These are phyloP conservation scores for Alternaria novae-zelandiae DNA, from an alignment of 2,329 filamentous ascomycete species.

Conservation along the genomic window DNA sequence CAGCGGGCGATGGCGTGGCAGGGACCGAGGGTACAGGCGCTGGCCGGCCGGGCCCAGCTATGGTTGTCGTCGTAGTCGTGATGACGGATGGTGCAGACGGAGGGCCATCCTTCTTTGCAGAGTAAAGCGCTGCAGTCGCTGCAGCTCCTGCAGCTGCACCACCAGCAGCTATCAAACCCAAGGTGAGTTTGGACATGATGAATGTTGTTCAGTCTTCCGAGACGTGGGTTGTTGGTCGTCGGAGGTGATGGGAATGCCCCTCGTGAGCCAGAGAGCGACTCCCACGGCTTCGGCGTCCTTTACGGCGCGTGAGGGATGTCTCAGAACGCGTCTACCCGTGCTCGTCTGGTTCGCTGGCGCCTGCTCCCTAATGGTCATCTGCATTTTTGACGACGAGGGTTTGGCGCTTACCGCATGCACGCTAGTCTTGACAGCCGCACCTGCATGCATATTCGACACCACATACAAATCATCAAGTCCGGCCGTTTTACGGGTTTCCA, in stretches of 20 bases:
- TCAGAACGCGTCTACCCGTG: constrained; percentile 44
- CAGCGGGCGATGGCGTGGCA: constrained; percentile 33
- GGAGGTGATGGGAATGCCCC: constrained; percentile 6
- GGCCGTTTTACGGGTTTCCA: not conserved
- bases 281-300: constrained; percentile 33
- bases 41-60: constrained; percentile 34
- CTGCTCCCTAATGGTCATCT: constrained; percentile 36
- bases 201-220: not conserved
- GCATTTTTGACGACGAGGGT: constrained; percentile 27
- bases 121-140: constrained; percentile 56
- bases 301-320: constrained; percentile 45
- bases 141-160: constrained; percentile 57
- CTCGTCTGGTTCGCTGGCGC: constrained; percentile 37
- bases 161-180: constrained; percentile 57
- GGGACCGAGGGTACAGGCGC: constrained; percentile 31
- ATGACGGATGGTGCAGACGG: constrained; percentile 35
- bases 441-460: constrained; percentile 5
- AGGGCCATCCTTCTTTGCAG: constrained; percentile 39
- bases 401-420: constrained; percentile 20
- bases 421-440: constrained; percentile 18
- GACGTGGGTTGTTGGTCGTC: not conserved
- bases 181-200: constrained; percentile 58
- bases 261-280: constrained; percentile 19
- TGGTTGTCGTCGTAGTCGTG: constrained; percentile 47
- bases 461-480: constrained; percentile 11